Evolutionary conservation across 768 basidiomycete genomes (phyloP).

Genomic region (Boletus rufocinnamomeus): DNA sequence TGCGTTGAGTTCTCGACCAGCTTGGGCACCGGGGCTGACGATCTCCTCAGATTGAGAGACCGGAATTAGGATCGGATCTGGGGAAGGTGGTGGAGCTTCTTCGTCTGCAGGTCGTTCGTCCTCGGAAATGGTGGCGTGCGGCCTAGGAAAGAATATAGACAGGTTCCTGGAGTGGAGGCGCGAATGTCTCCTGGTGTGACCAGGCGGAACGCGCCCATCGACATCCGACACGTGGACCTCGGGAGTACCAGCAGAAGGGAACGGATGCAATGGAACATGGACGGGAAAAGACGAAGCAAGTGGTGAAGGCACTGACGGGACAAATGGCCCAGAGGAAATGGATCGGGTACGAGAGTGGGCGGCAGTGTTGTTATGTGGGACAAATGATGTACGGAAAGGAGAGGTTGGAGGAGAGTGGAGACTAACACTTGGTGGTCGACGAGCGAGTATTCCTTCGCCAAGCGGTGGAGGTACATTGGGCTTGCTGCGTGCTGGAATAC

Average conservation of each 20-base stretch:
- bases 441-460: constrained; percentile 29
- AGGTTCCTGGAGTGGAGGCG: constrained; percentile 89
- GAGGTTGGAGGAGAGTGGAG: constrained; percentile 33
- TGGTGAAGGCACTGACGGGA: constrained; percentile 31
- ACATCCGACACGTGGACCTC: constrained; percentile 22
- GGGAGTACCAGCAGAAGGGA: constrained; percentile 25
- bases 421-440: constrained; percentile 26
- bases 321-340: constrained; percentile 35
- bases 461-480: constrained; percentile 26
- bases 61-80: constrained; percentile 42
- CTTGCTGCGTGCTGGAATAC: constrained; percentile 24
- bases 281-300: constrained; percentile 30
- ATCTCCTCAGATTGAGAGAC: constrained; percentile 41
- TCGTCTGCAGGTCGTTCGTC: constrained; percentile 53
- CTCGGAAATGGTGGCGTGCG: constrained; percentile 64
- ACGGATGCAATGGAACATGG: constrained; percentile 28
- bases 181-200: constrained; percentile 51
- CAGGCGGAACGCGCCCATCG: constrained; percentile 19
- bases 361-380: constrained; percentile 6
- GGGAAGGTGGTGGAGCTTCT: constrained; percentile 50
- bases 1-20: constrained; percentile 46
- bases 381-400: constrained; percentile 34
- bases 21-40: constrained; percentile 26
- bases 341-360: constrained; percentile 35
- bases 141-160: constrained; percentile 86